phyloP scores from a whole-genome alignment of 441 rosid genomes.

The Populus hybrid region DNA sequence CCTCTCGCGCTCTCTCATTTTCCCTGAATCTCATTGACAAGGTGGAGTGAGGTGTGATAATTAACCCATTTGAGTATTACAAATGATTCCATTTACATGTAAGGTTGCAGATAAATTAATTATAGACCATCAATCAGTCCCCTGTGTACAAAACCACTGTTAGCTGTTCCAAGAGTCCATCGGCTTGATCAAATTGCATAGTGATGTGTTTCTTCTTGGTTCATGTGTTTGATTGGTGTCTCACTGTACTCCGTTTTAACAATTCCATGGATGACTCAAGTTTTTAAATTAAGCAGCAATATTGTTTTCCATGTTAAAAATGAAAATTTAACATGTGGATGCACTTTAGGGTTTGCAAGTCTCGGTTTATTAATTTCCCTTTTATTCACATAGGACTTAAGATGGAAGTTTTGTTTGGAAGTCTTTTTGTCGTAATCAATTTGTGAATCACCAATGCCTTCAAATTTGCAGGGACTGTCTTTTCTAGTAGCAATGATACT shows the following conservation, averaged over 20 bases:
- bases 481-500: slow-evolving; percentile 61
- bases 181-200: neutral
- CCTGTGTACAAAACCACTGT: neutral
- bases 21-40: neutral
- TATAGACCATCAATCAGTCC: neutral
- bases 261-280: neutral
- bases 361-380: neutral
- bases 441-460: slow-evolving; percentile 10
- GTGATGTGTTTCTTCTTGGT: neutral
- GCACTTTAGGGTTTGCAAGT: slow-evolving; percentile 1
- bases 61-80: neutral
- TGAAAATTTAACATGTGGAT: neutral
- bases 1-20: slow-evolving; percentile 10
- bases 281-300: neutral
- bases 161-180: neutral
- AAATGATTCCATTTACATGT: neutral
- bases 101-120: neutral
- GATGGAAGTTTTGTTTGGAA: neutral
- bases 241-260: neutral
- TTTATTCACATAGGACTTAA: neutral
- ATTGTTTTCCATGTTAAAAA: neutral
- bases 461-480: slow-evolving; percentile 52
- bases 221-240: neutral
- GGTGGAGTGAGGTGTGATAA: neutral
- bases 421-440: neutral